phyloP scores from a whole-genome alignment of 208 protist genomes.

The Porcisia deanei region DNA sequence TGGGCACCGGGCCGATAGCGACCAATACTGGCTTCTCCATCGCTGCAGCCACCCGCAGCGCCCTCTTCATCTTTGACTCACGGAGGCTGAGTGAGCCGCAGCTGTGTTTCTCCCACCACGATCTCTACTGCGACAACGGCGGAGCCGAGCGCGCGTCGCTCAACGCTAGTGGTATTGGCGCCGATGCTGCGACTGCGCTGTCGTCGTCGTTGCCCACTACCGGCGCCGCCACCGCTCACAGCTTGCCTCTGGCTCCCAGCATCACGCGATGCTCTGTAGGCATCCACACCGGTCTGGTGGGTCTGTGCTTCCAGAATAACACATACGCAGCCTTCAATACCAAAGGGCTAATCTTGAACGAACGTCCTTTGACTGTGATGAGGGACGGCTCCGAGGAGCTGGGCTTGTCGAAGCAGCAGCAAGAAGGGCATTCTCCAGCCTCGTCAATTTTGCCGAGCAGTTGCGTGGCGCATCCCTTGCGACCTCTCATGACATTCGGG shows the following conservation, averaged over 20 bases:
- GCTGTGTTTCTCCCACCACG: slow-evolving; percentile 29
- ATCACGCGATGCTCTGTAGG: slow-evolving; percentile 69
- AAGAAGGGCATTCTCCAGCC: background rate
- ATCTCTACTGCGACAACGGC: slow-evolving; percentile 38
- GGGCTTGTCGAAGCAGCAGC: slow-evolving; percentile 19
- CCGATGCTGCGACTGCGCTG: background rate
- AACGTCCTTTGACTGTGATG: slow-evolving; percentile 47
- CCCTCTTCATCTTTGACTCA: slow-evolving; percentile 73
- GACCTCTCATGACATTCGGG: slow-evolving; percentile 69
- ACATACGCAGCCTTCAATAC: slow-evolving; percentile 79
- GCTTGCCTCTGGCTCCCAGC: slow-evolving; percentile 18
- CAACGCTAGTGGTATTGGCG: background rate
- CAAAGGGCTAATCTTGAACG: slow-evolving; percentile 56
- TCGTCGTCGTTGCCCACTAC: background rate
- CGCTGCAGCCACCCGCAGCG: slow-evolving; percentile 52
- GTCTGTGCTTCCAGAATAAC: slow-evolving; percentile 69
- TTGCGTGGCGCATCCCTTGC: slow-evolving; percentile 76
- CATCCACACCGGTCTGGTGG: slow-evolving; percentile 76
- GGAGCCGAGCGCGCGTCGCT: background rate
- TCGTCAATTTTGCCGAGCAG: slow-evolving; percentile 39
- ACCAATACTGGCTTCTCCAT: slow-evolving; percentile 50
- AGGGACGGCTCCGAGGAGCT: slow-evolving; percentile 11
- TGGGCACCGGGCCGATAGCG: slow-evolving; percentile 38
- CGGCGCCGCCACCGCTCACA: background rate
- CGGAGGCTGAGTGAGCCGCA: slow-evolving; percentile 63